Evolutionary conservation across 1,139 yeast genomes (phyloP), one percentile per base, ranked within the genome.

Genomic region (Kodamaea fungicola): DNA sequence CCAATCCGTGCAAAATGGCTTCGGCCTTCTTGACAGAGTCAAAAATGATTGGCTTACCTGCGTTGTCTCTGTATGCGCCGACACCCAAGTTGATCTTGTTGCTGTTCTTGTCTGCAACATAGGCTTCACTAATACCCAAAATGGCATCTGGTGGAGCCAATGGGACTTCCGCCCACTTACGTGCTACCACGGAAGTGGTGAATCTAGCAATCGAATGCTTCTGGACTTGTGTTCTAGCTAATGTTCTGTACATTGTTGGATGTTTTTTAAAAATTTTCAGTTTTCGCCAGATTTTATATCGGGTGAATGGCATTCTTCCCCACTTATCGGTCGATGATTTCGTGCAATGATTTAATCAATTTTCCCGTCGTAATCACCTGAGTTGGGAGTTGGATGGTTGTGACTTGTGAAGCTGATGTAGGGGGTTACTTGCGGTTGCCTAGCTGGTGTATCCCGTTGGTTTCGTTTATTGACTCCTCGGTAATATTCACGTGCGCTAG

Each of bases 91-190:
- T 70, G 53, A 71, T 69, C 55, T 71, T 71, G 35, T 59, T 54
- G 37, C 62, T 36, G 56, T 70, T 71, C 40, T 59, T 24, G 49
- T 71, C 76, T 44, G 64, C 66, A 42, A 52, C 59, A 52, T 45
- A 71, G 43, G 79, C 74, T 46, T 77, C 82, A 25, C 81, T 67
- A 39, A 83, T 71, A 30, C 90, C 90, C 52, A 83, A 67, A 45
- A 83, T 82, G 52, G 82, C 80, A 61, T 83, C 92, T 22, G 89
- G 82, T 33, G 86, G 84, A 22, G 86, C 86, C 55, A 75, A 75
- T 38, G 78, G 76, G 45, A 71, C 68, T 21, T 68, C 70, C 42
- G 56, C 59, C 74, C 74, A 70, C 45, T 59, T 56, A 32, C 42
- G 46, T 32, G 51, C 45, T 30, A 44, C 46, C 37, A 47, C 41